Evolutionary conservation across 768 basidiomycete species (phyloP).

Genomic region (Termitomyces sp.): DNA sequence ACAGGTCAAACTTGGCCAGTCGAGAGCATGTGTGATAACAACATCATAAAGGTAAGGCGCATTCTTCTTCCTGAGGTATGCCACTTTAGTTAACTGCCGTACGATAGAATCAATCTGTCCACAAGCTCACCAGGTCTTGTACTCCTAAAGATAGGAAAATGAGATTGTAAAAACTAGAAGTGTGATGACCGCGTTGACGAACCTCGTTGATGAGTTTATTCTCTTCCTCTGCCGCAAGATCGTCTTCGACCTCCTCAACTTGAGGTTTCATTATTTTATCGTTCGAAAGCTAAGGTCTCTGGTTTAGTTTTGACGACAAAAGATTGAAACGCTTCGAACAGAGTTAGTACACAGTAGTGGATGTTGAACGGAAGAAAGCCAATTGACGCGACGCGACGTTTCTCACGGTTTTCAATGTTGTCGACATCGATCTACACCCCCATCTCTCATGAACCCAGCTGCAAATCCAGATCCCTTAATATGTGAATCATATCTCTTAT

Average conservation of each 20-base stretch:
- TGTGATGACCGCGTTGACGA: slow-evolving; percentile 20
- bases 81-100: slow-evolving; percentile 1
- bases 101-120: background rate
- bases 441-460: background rate
- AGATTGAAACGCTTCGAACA: background rate
- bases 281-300: background rate
- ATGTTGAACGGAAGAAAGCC: slow-evolving; percentile 1
- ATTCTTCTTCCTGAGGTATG: slow-evolving; percentile 79
- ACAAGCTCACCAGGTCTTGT: slow-evolving; percentile 72
- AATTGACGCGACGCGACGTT: slow-evolving; percentile 37
- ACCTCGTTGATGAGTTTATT: slow-evolving; percentile 89
- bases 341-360: background rate
- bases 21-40: slow-evolving; percentile 94
- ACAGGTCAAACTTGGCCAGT: slow-evolving; percentile 97
- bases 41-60: slow-evolving; percentile 97
- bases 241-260: slow-evolving; percentile 73
- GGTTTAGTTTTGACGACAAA: background rate
- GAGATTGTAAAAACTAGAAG: background rate
- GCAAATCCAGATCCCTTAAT: slow-evolving; percentile 8
- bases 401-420: slow-evolving; percentile 30
- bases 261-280: slow-evolving; percentile 40
- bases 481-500: slow-evolving; percentile 28
- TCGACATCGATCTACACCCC: too few species aligned
- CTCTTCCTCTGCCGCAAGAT: slow-evolving; percentile 80
- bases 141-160: slow-evolving; percentile 48